phyloP scores from a whole-genome alignment of 2,329 filamentous ascomycete genomes.

The Calonectria leucothoes region DNA sequence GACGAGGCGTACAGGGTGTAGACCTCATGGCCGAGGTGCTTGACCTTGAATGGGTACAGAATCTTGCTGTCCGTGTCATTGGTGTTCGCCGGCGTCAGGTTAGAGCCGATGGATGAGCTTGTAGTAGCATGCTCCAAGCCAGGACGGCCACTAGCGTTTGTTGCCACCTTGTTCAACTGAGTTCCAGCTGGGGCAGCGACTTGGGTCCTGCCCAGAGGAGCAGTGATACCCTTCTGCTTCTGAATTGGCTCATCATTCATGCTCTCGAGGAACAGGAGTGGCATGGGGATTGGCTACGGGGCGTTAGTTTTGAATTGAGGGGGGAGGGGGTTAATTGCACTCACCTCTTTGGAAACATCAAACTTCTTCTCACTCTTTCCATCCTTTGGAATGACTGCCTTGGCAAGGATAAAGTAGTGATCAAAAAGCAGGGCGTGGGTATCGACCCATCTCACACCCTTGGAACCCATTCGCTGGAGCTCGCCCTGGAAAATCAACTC shows the following conservation, averaged over 20 bases:
- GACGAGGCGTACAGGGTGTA: constrained; percentile 91
- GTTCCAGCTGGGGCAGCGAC: constrained; percentile 70
- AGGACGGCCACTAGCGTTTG: constrained; percentile 64
- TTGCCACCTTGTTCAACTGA: constrained; percentile 67
- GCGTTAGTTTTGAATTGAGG: constrained; percentile 38
- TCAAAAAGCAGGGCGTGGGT: constrained; percentile 95
- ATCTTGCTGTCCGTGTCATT: constrained; percentile 85
- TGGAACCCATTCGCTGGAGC: constrained; percentile 87
- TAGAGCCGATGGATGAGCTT: constrained; percentile 71
- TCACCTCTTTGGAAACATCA: constrained; percentile 90
- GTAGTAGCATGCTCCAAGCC: constrained; percentile 77
- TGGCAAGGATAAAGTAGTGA: constrained; percentile 94
- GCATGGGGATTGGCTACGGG: constrained; percentile 88
- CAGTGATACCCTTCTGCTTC: constrained; percentile 81
- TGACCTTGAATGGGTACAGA: constrained; percentile 93
- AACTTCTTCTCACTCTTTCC: constrained; percentile 83
- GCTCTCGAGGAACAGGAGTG: constrained; percentile 90
- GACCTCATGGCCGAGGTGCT: constrained; percentile 92
- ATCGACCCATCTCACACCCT: constrained; percentile 92
- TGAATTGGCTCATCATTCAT: constrained; percentile 91
- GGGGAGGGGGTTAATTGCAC: constrained; percentile 36
- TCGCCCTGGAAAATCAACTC: constrained; percentile 92
- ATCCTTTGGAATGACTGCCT: constrained; percentile 77
- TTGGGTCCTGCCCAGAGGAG: constrained; percentile 69
- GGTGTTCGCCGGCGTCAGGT: constrained; percentile 54